Conservation (phyloP, 192 early-diverging fungal species). For the Umbelopsis isabellina region DNA sequence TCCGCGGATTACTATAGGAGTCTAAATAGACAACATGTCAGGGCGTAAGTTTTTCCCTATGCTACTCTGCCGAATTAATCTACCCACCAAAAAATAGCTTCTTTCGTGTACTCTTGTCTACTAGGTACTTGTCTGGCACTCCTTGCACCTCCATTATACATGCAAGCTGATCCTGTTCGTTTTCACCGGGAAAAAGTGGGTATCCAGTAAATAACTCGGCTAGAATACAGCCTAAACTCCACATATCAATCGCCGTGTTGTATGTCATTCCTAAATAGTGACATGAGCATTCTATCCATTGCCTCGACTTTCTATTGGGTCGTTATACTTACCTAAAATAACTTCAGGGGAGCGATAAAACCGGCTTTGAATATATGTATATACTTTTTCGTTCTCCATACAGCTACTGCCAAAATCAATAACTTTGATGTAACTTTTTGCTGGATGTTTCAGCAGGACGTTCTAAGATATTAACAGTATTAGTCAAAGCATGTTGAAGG, state of each 20-base stretch:
- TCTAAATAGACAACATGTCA: conserved; percentile 43
- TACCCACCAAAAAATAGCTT: conserved; percentile 86
- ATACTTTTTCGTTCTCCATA: conserved; percentile 87
- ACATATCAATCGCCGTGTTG: conserved; percentile 94
- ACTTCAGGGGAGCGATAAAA: conserved; percentile 99
- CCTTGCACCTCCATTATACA: conserved; percentile 96
- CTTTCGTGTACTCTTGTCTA: conserved; percentile 79
- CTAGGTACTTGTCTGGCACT: conserved; percentile 70
- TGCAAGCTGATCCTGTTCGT: conserved; percentile 93
- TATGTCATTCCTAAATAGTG: conserved; percentile 58
- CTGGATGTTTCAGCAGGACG: conserved; percentile 76
- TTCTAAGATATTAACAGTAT: conserved; percentile 51
- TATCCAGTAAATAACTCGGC: conserved; percentile 90
- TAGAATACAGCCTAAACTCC: conserved; percentile 95
- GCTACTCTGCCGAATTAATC: conserved; percentile 25
- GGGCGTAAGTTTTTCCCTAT: background rate
- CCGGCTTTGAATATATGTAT: conserved; percentile 96
- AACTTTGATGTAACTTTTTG: conserved; percentile 86
- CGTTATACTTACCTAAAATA: conserved; percentile 69
- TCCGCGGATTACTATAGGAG: conserved; percentile 55
- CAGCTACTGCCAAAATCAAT: conserved; percentile 99
- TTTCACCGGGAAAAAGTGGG: conserved; percentile 97
- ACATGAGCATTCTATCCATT: background rate
- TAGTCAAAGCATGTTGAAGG: background rate
- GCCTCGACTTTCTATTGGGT: too few relatives aligned